Evolutionary conservation across 805 yeast genomes (phyloP), one percentile per base, ranked within the genome.

Genomic region (Nematodospora valgi): DNA sequence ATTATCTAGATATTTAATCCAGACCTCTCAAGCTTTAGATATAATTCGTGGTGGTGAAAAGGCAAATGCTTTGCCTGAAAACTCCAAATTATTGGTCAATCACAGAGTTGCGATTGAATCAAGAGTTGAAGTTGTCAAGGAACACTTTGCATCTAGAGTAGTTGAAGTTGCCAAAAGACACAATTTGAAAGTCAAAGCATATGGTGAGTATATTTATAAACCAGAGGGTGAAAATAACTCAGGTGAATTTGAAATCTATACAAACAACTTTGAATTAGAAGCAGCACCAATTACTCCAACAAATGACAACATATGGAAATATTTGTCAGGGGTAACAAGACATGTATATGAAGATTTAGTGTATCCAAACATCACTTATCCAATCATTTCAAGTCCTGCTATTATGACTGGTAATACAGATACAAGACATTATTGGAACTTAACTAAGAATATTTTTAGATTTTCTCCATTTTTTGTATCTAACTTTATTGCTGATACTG

Each of bases 351-450:
- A 70, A 48, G 70, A 71, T 22, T 45, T 70, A 33, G 64, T 64
- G 5, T 58, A 55, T 44, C 56, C 68, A 8, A 59, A 59, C 3
- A 37, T 47, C n/a, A 56, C 39, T 12, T 43, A 51, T 29, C 62
- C 63, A 12, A 46, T 70, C 11, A 47, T 72, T 26, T 69, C 77
- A 11, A 66, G 82, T 2, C 86, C 88, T 2, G 62, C 73, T 17
- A 52, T 82, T 26, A 73, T 77, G 70, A 67, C 83, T 2, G 88
- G 82, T 14, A 82, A 81, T 56, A 82, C 89, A 3, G 89, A 83
- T 50, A 82, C 88, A 4, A 62, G 66, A 38, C 67, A 72, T 48
- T 83, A 79, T 56, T 80, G 86, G 87, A 51, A 58, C 27, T 59
- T 83, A 46, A 72, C 82, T 2, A 55, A 64, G 23, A 72, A 81